These are phyloP conservation scores for Haplosporangium sp. DNA, from an alignment of 371 early-diverging fungal species.

Conservation along the genomic window DNA sequence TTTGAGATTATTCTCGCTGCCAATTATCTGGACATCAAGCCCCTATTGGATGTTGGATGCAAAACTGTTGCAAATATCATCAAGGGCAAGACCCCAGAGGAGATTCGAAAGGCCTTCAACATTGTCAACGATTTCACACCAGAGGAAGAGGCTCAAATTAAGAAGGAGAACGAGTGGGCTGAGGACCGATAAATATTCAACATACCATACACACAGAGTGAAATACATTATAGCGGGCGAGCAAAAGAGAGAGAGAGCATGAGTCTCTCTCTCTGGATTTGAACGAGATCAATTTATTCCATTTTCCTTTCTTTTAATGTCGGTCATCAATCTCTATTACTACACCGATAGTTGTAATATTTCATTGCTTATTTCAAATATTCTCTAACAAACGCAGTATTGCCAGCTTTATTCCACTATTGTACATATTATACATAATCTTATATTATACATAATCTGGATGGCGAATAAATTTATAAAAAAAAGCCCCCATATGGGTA, in stretches of 20 bases:
- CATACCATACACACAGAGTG: no score
- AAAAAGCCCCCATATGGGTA: no score
- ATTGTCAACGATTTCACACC: conserved; percentile 96
- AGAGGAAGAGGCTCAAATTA: conserved; percentile 65
- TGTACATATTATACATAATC: no score
- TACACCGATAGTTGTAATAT: conserved; percentile 8
- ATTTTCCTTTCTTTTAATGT: background rate
- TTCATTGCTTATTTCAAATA: background rate
- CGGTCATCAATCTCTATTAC: background rate
- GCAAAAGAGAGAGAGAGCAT: background rate
- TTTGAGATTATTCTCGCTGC: conserved; percentile 89
- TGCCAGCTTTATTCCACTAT: background rate
- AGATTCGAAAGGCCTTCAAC: conserved; percentile 94
- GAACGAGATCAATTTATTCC: background rate
- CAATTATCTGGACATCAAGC: conserved; percentile 97
- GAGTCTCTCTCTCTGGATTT: background rate
- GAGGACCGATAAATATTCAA: conserved; percentile 77
- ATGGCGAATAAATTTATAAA: no score
- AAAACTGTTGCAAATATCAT: conserved; percentile 98
- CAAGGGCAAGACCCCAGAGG: conserved; percentile 93
- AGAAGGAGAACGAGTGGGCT: conserved; percentile 92
- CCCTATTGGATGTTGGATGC: conserved; percentile 93
- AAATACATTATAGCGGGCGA: no score
- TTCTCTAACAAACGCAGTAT: background rate
- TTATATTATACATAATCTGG: no score